Base-by-base conservation (phyloP, 2,329 filamentous ascomycete genomes). In the Aspergillus felis region DNA sequence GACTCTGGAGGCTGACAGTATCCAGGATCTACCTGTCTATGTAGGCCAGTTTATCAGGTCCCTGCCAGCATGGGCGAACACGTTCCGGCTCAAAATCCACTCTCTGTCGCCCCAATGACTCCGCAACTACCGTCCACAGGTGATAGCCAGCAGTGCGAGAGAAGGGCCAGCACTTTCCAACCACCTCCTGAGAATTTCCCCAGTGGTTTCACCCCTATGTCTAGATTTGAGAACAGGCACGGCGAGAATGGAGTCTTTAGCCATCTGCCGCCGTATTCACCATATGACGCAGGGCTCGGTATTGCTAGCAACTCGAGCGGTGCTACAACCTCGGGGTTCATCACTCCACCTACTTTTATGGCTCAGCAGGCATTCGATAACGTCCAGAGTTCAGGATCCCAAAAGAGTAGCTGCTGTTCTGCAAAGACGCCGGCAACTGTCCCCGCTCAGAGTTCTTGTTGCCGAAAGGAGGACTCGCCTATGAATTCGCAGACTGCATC, bases 21-120 rank as follows among this genome's bases (percentile, higher is more conserved):
- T 29, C 3, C 50, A 78, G 75, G 74, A 17, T 73, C 74, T 28
- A 70, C 67, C 22, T 78, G 75, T 63, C 55, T 77, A 42, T 78
- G 75, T 59, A 67, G 75, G 53, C 75, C 75, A 22, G 61, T 77
- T 14, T 77, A 77, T 60, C 68, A 74, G 57, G 72, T 77, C 2
- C 71, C 71, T 10, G 61, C 63, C 22, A 59, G 62, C 47, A 58
- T 63, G 7, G 54, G 63, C 49, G 68, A 71, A 7, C 44, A 67
- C 41, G 56, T 61, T 8, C 58, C 64, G 22, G 47, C 64, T 27
- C 35, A 60, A 20, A 55, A 49, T n/a, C 48, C 60, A 8, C 52
- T 57, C 25, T 29, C 61, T n/a, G 41, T 64, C 46, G 51, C 60
- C 8, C 55, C 66, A 22, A 57, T 60, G 22, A 64, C 69, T 4